A percentile compares a stretch with the other conserved stretches of the same genome.
Conservation (phyloP, 768 basidiomycete species). For the Pleurotus tuber-regium region DNA sequence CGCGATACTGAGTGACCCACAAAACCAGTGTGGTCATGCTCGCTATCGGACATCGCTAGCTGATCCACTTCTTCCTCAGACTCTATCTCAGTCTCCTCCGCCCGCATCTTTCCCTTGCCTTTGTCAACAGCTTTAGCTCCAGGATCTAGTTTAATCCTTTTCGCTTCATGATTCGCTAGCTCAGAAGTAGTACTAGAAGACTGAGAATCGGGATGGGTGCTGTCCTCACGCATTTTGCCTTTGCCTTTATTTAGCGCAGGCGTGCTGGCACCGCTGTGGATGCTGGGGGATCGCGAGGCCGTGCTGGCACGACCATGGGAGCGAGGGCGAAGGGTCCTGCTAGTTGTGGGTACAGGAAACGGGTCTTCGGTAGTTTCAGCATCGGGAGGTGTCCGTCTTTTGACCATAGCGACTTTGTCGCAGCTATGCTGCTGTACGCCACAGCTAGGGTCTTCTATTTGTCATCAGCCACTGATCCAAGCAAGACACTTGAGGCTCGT, state of each 20-base stretch:
- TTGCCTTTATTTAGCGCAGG: slow-evolving; percentile 1
- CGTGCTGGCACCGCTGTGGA: neutral
- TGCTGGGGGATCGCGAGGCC: neutral
- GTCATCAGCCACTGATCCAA: no score
- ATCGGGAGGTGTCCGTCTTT: no score
- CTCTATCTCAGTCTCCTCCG: neutral
- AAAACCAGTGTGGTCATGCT: neutral
- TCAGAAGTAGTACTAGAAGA: neutral
- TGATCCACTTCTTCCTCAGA: slow-evolving; percentile 1
- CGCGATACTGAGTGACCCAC: neutral
- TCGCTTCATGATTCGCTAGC: neutral
- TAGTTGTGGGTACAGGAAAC: slow-evolving; percentile 6
- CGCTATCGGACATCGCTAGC: neutral
- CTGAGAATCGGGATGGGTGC: neutral
- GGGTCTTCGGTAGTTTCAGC: no score
- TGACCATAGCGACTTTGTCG: no score
- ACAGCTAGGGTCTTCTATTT: no score
- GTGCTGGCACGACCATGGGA: neutral
- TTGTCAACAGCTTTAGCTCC: slow-evolving; percentile 5
- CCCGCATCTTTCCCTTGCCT: slow-evolving; percentile 7
- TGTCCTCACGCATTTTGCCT: slow-evolving; percentile 1
- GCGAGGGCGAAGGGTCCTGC: slow-evolving; percentile 3
- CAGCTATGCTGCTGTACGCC: no score
- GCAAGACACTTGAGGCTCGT: no score
- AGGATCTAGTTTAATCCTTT: neutral